A percentile compares a stretch with the other conserved stretches of the same genome.
Conservation (phyloP, 1,139 yeast genomes). For the Candida glucosophila region DNA sequence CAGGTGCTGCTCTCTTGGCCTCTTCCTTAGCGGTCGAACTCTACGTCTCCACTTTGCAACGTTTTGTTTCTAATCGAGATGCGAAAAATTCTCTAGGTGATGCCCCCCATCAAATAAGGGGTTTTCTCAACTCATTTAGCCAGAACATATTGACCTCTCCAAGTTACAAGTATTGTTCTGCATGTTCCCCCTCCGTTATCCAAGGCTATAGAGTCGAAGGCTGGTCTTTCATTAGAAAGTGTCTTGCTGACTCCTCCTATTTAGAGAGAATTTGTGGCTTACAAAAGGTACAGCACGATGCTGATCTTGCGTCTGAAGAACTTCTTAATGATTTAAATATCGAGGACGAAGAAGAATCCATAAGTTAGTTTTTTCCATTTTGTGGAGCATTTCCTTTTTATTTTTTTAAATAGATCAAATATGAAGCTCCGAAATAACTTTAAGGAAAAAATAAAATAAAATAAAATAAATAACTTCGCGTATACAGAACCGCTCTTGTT, state of each 20-base stretch:
- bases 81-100: slow-evolving; percentile 55
- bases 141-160: slow-evolving; percentile 62
- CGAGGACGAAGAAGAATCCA: slow-evolving; percentile 30
- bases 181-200: slow-evolving; percentile 61
- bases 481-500: slow-evolving; percentile 1
- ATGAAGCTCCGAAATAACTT: slow-evolving; percentile 1
- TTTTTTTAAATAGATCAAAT: no score
- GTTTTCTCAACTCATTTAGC: slow-evolving; percentile 62
- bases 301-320: slow-evolving; percentile 50
- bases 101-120: slow-evolving; percentile 85
- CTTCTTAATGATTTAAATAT: slow-evolving; percentile 30
- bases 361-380: no score
- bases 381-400: no score
- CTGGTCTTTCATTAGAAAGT: slow-evolving; percentile 73
- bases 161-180: slow-evolving; percentile 72
- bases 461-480: slow-evolving; percentile 1
- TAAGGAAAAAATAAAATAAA: no score
- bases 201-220: slow-evolving; percentile 42
- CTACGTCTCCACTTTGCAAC: slow-evolving; percentile 62
- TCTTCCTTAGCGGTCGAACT: slow-evolving; percentile 83
- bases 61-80: slow-evolving; percentile 6
- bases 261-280: slow-evolving; percentile 77
- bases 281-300: slow-evolving; percentile 58
- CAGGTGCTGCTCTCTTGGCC: slow-evolving; percentile 89
- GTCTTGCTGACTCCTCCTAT: slow-evolving; percentile 56